Percentiles rank a stretch among this genome's conserved stretches.
Conservation (phyloP, 2,329 filamentous ascomycete genomes). For the Calcarisporium arbuscula region DNA sequence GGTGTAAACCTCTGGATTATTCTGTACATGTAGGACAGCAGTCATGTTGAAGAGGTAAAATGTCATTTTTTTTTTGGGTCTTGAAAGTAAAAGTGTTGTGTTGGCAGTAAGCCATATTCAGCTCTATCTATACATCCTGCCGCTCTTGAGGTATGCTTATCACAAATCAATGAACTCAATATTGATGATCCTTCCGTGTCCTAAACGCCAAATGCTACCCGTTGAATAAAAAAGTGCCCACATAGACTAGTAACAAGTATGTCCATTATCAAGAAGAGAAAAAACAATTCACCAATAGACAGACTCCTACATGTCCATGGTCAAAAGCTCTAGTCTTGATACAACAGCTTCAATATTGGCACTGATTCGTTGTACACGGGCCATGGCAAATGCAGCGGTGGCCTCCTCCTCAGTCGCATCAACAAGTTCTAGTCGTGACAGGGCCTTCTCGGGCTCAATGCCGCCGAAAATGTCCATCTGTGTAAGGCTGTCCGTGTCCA, state of each 20-base stretch:
- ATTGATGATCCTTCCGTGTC: conserved; percentile 4
- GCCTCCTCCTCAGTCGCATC: conserved; percentile 47
- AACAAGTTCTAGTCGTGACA: conserved; percentile 58
- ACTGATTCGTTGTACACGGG: conserved; percentile 44
- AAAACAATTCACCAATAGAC: neutral
- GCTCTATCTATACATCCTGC: conserved; percentile 9
- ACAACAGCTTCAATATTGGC: conserved; percentile 27
- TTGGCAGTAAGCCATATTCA: no score
- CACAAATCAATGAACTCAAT: neutral
- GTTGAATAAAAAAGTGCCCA: no score
- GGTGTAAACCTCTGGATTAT: no score
- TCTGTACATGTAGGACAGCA: no score
- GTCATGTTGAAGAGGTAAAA: no score
- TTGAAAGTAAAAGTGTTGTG: no score
- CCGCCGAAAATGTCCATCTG: conserved; percentile 42
- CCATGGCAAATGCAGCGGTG: conserved; percentile 37
- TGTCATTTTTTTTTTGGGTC: no score
- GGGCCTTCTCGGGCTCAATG: conserved; percentile 57
- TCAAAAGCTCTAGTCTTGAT: conserved; percentile 31
- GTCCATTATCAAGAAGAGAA: neutral
- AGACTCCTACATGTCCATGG: conserved; percentile 23
- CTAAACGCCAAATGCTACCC: conserved; percentile 7
- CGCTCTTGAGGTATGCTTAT: neutral
- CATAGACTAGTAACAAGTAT: conserved; percentile 7
- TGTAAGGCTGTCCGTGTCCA: conserved; percentile 36